Conservation (phyloP, 805 yeast species). For the Cyberlindnera samutprakarnensis region DNA sequence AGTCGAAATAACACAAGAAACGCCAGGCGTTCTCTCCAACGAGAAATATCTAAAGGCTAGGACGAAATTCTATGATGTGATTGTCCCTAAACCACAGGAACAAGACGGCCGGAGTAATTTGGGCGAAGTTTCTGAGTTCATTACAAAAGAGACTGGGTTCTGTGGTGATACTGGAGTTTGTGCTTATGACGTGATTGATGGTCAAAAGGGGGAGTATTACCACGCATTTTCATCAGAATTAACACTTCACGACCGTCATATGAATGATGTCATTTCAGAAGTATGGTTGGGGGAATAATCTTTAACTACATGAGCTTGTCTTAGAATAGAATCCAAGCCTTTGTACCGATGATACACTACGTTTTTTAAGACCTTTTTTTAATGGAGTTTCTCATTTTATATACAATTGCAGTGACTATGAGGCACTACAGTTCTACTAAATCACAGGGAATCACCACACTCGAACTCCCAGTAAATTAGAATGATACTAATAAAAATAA, state of each 20-base stretch:
- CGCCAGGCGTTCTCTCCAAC: conserved; percentile 2
- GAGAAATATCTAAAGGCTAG: conserved; percentile 1
- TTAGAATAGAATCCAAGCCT: too few species aligned
- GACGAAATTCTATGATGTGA: conserved; percentile 10
- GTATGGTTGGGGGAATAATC: conserved; percentile 4
- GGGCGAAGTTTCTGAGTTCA: conserved; percentile 8
- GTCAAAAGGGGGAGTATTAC: conserved; percentile 6
- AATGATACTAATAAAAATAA: too few species aligned
- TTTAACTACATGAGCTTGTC: too few species aligned
- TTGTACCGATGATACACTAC: too few species aligned
- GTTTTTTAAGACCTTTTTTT: too few species aligned
- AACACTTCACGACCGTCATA: background rate
- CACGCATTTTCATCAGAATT: conserved; percentile 7
- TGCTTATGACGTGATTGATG: conserved; percentile 14
- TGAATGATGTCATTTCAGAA: conserved; percentile 3
- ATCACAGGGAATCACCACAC: too few species aligned
- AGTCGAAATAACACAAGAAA: conserved; percentile 4
- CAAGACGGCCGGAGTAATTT: conserved; percentile 5
- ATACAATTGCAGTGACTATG: too few species aligned
- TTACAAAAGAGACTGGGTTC: conserved; percentile 8
- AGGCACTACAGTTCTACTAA: too few species aligned
- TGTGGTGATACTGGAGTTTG: conserved; percentile 11
- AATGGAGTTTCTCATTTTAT: too few species aligned
- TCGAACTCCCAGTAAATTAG: too few species aligned
- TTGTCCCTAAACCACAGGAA: conserved; percentile 14